phyloP scores from a whole-genome alignment of 179 eudicot species.

The Beta macrorhiza region DNA sequence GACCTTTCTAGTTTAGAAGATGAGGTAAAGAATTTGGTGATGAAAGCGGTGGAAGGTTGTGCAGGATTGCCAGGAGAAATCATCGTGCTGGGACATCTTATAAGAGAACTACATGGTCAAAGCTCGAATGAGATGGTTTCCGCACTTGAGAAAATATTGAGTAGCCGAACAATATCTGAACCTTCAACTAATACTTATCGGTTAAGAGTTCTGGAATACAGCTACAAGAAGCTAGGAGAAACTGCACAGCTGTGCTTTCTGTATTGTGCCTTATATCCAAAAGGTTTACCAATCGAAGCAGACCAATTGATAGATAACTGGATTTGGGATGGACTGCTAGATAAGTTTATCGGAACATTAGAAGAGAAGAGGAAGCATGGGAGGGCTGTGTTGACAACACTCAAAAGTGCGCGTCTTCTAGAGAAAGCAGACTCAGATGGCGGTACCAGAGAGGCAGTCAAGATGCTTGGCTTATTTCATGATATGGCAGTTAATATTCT shows the following conservation, averaged over 20 bases:
- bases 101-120: background rate
- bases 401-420: background rate
- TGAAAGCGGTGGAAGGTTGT: constrained; percentile 8
- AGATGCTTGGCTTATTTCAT: constrained; percentile 6
- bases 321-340: constrained; percentile 14
- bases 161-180: background rate
- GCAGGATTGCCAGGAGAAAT: constrained; percentile 5
- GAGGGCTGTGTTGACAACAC: background rate
- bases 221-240: constrained; percentile 4
- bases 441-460: background rate
- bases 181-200: background rate
- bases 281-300: background rate
- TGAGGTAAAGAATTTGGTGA: background rate
- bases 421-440: background rate
- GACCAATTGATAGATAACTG: constrained; percentile 10
- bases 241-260: background rate
- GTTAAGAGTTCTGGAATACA: background rate
- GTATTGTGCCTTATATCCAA: constrained; percentile 18
- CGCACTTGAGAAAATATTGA: background rate
- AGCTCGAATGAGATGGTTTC: background rate
- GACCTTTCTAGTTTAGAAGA: background rate
- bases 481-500: constrained; percentile 15
- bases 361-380: background rate
- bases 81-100: background rate
- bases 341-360: background rate